Evolutionary conservation across 2,329 filamentous ascomycete genomes (phyloP).

Genomic region (Arthrobotrys conoides): DNA sequence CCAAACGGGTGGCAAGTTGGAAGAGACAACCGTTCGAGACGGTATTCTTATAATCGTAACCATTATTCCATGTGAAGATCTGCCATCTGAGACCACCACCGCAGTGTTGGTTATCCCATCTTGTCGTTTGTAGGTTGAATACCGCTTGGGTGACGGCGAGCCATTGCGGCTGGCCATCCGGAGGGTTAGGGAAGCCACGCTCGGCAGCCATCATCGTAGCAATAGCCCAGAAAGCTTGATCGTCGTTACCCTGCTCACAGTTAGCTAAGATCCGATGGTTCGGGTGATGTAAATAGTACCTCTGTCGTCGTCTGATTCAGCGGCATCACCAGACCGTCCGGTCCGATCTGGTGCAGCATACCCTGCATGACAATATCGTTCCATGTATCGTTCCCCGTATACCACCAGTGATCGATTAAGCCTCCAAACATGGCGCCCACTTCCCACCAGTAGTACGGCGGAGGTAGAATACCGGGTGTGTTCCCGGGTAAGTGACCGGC

Average conservation of each 20-base stretch:
- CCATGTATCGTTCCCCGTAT: conserved; percentile 80
- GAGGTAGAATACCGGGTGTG: conserved; percentile 51
- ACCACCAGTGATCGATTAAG: conserved; percentile 87
- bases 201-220: conserved; percentile 78
- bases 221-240: conserved; percentile 81
- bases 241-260: conserved; percentile 76
- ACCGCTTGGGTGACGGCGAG: conserved; percentile 78
- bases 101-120: conserved; percentile 80
- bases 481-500: conserved; percentile 46
- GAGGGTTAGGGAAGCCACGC: conserved; percentile 76
- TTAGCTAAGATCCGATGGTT: conserved; percentile 12
- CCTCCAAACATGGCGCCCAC: conserved; percentile 76
- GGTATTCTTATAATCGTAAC: conserved; percentile 83
- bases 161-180: conserved; percentile 75
- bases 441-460: conserved; percentile 77
- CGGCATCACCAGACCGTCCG: conserved; percentile 82
- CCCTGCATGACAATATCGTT: conserved; percentile 78
- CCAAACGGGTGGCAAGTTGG: conserved; percentile 79
- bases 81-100: conserved; percentile 84
- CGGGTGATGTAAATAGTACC: conserved; percentile 57
- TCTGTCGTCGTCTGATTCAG: conserved; percentile 74
- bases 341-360: conserved; percentile 81
- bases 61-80: conserved; percentile 82
- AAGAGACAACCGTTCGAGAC: conserved; percentile 80
- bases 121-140: conserved; percentile 78